Base-by-base conservation (phyloP, 768 basidiomycete species). In the Lactifluus volemus region DNA sequence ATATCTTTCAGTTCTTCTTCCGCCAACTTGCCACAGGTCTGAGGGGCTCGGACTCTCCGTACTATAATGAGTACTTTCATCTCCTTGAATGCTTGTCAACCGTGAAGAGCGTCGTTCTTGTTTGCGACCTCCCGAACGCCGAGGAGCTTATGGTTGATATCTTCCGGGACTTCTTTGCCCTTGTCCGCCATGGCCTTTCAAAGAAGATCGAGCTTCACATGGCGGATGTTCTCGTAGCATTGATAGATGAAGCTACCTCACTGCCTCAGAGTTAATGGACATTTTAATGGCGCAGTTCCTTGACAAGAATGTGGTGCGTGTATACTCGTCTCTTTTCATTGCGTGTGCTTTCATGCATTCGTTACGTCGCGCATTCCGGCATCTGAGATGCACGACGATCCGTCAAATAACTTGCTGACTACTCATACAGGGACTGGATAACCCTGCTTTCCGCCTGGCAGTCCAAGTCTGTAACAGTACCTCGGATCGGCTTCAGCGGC, bases 1-100 rank as follows among this genome's bases (percentile, higher is more conserved):
- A 97, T 73, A 95, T 98, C 70, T 99, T 99, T 74, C 85, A 93
- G 67, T 98, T 99, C 79, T 92, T 98, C 81, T 85, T 93, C 70
- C 78, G 84, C 39, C 96, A 97, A 71, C 84, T 99, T 59, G 76
- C 79, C 2, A 78, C 78, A 1, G 86, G 86, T 1, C 83, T 93
- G 68, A 87, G 86, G 64, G 83, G 85, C 42, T 75, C 84, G 0
- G 90, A 95, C 58, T 80, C 86, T 0, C 82, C 91, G 0, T 96
- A 94, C 69, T 96, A 92, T 71, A 84, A 86, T 59, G 88, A 98
- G 73, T 98, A 97, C 73, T 96, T 87, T 68, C 92, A 94, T 69
- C 81, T 98, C n/a, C 81, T 98, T 32, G 93, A 98, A 68, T 92
- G 87, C 29, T 78, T 99, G 29, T 90, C 93, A 2, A 89, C 89